Evolutionary conservation across 371 early-diverging fungal genomes (phyloP), one percentile per base, ranked within the genome.

Genomic region (Mucor piriformis): DNA sequence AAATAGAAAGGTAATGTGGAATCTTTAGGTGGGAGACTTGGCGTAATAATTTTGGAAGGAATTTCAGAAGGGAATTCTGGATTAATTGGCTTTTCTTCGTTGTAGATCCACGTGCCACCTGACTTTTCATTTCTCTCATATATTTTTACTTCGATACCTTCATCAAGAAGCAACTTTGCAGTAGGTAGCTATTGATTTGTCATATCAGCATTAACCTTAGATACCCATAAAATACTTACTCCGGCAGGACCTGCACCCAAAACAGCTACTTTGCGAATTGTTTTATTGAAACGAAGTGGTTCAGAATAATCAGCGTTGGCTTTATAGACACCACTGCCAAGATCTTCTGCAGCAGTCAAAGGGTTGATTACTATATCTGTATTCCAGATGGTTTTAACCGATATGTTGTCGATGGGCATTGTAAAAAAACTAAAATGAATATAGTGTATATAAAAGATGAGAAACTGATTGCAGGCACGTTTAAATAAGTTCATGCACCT

Each of bases 211-310:
- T 40, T 34, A n/a, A 25, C 11, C 12, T 11, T 27, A 49, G n/a
- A 35, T 29, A 0, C 0, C n/a, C 24, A 3, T 15, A 18, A 20
- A 4, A 18, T 11, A 44, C 60, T 54, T 66, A 70, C 70, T 33
- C 77, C 77, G 44, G 74, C 62, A 25, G 77, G 68, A 10, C 79
- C 79, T 34, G 79, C 74, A 32, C 79, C 79, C 32, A 79, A 66
- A 1, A 79, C 66, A 21, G 76, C 76, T 23, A 74, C 74, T 10
- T 60, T 59, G 1, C 61, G 51, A 32, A 79, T 74, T 0, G 59
- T 51, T 11, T 59, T 43, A 5, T 50, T 46, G 18, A 70, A 57
- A 16, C 16, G n/a, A 32, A 35, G 38, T 11, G 25, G 37, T 5
- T 23, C 40, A 12, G 38, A 46, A 3, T 29, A 37, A n/a, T 56